Evolutionary conservation across 768 basidiomycete species (phyloP), one percentile per base, ranked within the genome.

Genomic region (Suillus plorans): DNA sequence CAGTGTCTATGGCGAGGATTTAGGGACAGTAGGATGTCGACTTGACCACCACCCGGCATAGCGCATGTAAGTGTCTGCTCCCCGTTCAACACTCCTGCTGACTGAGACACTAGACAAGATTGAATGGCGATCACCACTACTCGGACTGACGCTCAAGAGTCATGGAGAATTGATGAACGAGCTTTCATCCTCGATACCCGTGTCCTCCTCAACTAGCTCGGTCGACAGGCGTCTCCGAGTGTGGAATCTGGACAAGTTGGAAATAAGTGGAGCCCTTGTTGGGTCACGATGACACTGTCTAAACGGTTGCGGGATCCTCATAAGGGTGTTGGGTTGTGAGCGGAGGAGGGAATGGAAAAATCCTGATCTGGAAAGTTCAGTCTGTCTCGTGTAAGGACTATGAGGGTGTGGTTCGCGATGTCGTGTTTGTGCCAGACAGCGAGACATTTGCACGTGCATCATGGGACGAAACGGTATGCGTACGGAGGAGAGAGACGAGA

Each of bases 131-230:
- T 37, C 36, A 37, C 36, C 36, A 10, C 36, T 10, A 37, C 36
- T 37, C 36, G 36, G 10, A 37, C 2, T 37, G 36, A 9, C 36
- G 10, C 36, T 37, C 36, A 37, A 37, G 36, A 9, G 8, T 37
- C 10, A 37, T 1, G 1, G 10, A 37, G 36, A 37, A 37, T 37
- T 10, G 36, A 10, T 37, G 36, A 37, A 37, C 36, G 10, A 10
- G 50, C 50, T 52, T 52, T 31, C 8, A 52, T 52, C 28, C 28
- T 8, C 2, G 28, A 25, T 0, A 31, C 28, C 1, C 28, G 50
- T 28, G 8, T 52, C 28, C 50, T 52, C 16, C 9, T 31, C 90
- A 69, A 37, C 89, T 52, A 4, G 28, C 28, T 28, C 50, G 2
- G 1, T 2, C 3, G 50, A 52, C 50, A 52, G 16, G 25, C 18